Evolutionary conservation across 2,329 filamentous ascomycete species (phyloP), one percentile per base, ranked within the genome.

Genomic region (Nakataea oryzae): DNA sequence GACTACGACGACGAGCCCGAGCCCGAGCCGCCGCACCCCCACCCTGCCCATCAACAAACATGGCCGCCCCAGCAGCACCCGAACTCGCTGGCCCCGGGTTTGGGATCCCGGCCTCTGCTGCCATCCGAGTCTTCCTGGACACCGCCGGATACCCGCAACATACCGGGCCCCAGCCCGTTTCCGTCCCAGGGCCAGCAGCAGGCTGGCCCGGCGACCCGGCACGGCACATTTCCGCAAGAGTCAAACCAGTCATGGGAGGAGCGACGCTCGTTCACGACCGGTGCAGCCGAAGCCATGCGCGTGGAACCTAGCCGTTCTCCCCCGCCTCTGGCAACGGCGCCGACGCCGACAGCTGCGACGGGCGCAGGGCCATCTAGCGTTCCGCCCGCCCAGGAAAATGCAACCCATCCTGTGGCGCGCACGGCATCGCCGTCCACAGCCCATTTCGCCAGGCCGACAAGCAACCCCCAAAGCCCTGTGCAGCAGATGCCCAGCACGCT

Each of bases 1-100:
- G 86, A 88, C 47, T 82, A 85, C 63, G 82, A 85, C n/a, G 83
- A 86, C 34, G 79, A 81, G 4, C 76, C 86, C 61, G 80, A 82
- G 24, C 26, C 30, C 59, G 26, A 61, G 21, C 41, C 41, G 55
- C 12, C 24, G 34, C 29, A 29, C 63, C 8, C 47, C 30, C 24
- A 32, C 24, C 8, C 63, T 62, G 56, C 63, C 64, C 13, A 62
- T 61, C 24, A 50, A n/a, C 41, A 50, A n/a, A n/a, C 41, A 50
- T 50, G 41, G 41, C 41, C 41, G 17, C 8, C 21, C 21, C 41
- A 50, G 26, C 58, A 54, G 27, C 59, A 47, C 47, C 62, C 5
- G 28, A 27, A n/a, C 55, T 62, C 54, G 57, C 62, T 32, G 47
- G 41, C 27, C 27, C 27, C 17, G 47, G 26, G n/a, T 17, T 56